Evolutionary conservation across 169 alveolate species (phyloP), one percentile per base, ranked within the genome.

Genomic region (Blepharisma undulans): DNA sequence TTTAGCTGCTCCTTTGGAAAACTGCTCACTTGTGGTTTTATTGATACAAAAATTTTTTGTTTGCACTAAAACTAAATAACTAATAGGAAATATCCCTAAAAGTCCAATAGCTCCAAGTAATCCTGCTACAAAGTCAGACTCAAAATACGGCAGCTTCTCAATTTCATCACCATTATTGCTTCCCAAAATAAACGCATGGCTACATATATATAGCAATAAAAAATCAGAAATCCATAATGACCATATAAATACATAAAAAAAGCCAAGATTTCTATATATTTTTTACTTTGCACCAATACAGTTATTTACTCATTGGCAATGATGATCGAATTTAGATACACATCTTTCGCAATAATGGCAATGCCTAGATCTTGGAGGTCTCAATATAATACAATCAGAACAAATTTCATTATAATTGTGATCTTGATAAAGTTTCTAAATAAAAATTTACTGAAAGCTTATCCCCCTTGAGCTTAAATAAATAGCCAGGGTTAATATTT

Each of bases 291-390:
- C 92, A 7, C 99, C 99, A 5, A 98, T 94, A 90, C 99, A 98
- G 84, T 97, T 96, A 82, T 97, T 97, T 14, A 98, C 95, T 98
- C 99, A 98, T 21, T 98, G 99, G 88, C 99, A 99, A 92, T 99
- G 99, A 94, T 99, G 99, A 91, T 99, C 99, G 92, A 96, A 98
- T 72, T 97, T 93, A 21, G 93, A 95, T 16, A 99, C 97, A 86
- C 99, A 99, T 72, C 92, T 90, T 33, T 97, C 94, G 91, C 99
- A 99, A 60, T 95, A 94, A 87, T 95, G 95, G 94, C 99, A 99
- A 93, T 99, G 99, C 74, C 97, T 95, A 21, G 98, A 94, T 87
- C 99, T 92, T n/a, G 99, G 98, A 25, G 99, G 98, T 76, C 98
- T 95, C 29, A 95, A 94, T 27, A 98, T 93, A 80, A 22, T 32